Conservation (phyloP, 495 filamentous ascomycete species). For the Trichoderma orchidacearum region DNA sequence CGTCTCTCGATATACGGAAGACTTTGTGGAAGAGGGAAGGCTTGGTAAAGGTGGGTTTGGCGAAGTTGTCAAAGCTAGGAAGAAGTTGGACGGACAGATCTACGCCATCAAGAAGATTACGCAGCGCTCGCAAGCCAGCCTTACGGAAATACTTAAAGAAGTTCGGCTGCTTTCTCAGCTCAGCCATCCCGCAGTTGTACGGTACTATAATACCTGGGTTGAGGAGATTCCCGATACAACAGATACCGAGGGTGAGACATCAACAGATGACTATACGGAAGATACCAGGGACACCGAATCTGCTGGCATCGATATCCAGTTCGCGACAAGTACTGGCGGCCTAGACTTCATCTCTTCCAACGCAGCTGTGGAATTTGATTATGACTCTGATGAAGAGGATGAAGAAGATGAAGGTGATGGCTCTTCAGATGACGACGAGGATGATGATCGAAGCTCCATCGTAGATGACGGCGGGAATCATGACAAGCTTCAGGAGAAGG, state of each 20-base stretch:
- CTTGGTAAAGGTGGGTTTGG: constrained; percentile 92
- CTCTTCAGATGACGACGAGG: constrained; percentile 15
- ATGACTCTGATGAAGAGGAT: constrained; percentile 56
- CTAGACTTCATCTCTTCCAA: constrained; percentile 89
- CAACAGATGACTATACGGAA: constrained; percentile 37
- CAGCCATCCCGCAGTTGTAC: constrained; percentile 91
- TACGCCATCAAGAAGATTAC: constrained; percentile 97
- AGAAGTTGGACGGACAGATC: constrained; percentile 80
- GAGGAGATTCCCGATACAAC: constrained; percentile 51
- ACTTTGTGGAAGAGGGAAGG: constrained; percentile 79
- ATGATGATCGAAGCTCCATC: constrained; percentile 11
- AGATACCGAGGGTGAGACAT: constrained; percentile 43
- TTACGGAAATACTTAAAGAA: constrained; percentile 82
- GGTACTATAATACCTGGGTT: constrained; percentile 91
- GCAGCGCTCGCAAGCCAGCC: constrained; percentile 59
- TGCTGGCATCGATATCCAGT: constrained; percentile 40
- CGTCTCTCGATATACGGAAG: constrained; percentile 65
- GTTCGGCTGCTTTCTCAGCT: constrained; percentile 79
- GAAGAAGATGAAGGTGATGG: constrained; percentile 26
- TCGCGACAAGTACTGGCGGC: constrained; percentile 60
- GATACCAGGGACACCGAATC: constrained; percentile 18
- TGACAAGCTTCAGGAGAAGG: constrained; percentile 9
- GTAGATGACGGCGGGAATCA: constrained; percentile 10
- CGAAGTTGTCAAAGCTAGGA: constrained; percentile 91
- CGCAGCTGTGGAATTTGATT: constrained; percentile 68